A percentile compares a stretch with the other conserved stretches of the same genome.
phyloP scores from a whole-genome alignment of 805 yeast genomes.

The Pichia kluyveri region DNA sequence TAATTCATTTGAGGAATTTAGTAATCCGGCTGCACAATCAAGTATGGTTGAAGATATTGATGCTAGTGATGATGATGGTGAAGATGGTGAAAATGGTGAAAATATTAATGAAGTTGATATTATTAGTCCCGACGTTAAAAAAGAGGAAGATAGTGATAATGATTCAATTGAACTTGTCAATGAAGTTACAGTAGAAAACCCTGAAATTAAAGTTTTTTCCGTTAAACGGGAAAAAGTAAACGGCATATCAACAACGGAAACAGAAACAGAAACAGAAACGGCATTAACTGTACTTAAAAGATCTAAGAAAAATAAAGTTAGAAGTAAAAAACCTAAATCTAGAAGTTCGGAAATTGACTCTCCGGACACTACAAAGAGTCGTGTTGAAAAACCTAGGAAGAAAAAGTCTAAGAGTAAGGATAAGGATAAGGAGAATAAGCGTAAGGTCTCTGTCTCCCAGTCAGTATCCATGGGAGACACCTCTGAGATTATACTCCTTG shows the following conservation, averaged over 20 bases:
- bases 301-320: no score
- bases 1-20: not conserved
- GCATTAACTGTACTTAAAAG: no score
- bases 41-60: not conserved
- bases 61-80: slow-evolving; percentile 4
- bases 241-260: no score
- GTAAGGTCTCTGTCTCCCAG: not conserved
- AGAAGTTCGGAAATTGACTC: no score
- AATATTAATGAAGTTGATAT: not conserved
- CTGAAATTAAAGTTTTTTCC: no score
- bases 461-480: not conserved
- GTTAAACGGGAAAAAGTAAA: no score
- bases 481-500: slow-evolving; percentile 5
- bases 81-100: slow-evolving; percentile 13
- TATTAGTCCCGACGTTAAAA: not conserved
- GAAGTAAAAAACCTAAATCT: no score
- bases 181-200: no score
- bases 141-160: no score
- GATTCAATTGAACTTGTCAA: no score
- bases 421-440: not conserved
- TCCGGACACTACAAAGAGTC: not conserved
- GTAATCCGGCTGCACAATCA: not conserved
- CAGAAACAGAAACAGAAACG: no score
- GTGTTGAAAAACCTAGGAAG: not conserved
- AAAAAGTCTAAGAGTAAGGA: not conserved